Evolutionary conservation across 106 monocot genomes (phyloP).

Genomic region (Agapanthus africanus): DNA sequence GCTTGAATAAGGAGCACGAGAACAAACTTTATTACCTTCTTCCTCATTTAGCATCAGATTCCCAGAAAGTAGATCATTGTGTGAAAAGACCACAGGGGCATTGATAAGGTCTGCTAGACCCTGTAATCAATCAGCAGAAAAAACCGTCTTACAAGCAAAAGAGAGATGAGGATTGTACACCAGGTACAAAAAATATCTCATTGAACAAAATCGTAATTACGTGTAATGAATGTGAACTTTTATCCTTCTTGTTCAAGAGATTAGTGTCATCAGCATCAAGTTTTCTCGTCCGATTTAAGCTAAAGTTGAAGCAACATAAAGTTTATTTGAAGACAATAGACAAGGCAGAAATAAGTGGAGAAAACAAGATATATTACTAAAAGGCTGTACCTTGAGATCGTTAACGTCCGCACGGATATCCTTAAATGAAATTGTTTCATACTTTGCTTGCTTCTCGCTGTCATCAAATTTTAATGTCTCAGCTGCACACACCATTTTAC

Average conservation of each 20-base stretch:
- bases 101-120: constrained; percentile 47
- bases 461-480: constrained; percentile 55
- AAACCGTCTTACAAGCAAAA: constrained; percentile 3
- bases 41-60: constrained; percentile 83
- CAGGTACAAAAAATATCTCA: too few species aligned
- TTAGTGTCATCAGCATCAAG: background rate
- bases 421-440: constrained; percentile 63
- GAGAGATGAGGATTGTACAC: background rate
- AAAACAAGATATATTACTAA: background rate
- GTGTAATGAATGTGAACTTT: background rate
- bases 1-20: background rate
- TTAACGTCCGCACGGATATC: constrained; percentile 59
- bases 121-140: constrained; percentile 23
- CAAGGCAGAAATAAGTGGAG: background rate
- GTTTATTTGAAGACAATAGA: constrained; percentile 1
- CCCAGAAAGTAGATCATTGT: constrained; percentile 94
- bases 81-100: constrained; percentile 75
- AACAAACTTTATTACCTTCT: constrained; percentile 51
- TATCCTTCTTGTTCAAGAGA: background rate
- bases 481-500: constrained; percentile 46
- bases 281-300: background rate
- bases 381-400: constrained; percentile 57
- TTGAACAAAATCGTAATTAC: background rate
- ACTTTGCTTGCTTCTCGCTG: constrained; percentile 48
- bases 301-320: background rate